Base-by-base conservation (phyloP, 768 basidiomycete species). In the Hirschioporus abietinus region DNA sequence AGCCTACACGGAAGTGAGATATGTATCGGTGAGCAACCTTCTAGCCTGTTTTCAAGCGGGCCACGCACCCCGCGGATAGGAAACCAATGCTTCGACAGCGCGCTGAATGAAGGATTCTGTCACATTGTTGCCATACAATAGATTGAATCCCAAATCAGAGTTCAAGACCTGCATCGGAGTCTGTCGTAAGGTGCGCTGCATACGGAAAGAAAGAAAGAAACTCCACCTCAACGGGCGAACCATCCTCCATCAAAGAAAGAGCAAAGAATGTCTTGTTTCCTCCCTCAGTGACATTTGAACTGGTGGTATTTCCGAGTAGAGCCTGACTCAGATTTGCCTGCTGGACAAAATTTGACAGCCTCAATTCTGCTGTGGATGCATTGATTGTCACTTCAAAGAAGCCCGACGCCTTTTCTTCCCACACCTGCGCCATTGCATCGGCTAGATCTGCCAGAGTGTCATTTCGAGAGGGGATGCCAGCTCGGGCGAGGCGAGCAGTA, bases 61-160 rank as follows among this genome's bases (percentile, higher is more conserved):
- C 42, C 42, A 60, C 74, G 65, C 60, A 79, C 80, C 80, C 72
- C 76, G 72, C 23, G 81, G 81, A 73, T 81, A 83, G n/a, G 80
- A 77, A 64, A 77, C 74, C 66, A 82, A 72, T 5, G 79, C 77
- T 65, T 81, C 72, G 10, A 78, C 73, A 9, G 76, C 77, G 23
- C 74, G 78, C 69, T 77, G 74, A 59, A 82, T 67, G 67, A 80
- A 76, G 27, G 64, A 67, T 23, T 73, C 68, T 23, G 78, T 75
- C 0, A 81, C 78, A 65, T 81, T 80, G 63, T 74, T 74, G 18
- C 76, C 77, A 68, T 79, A 82, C 64, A 78, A 70, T 35, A 81
- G 68, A 25, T 78, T 77, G 72, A 81, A 81, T 24, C 78, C 76
- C 64, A 80, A 72, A 71, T 82, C 81, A 26, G 80, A 81, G 66